Evolutionary conservation across 2,329 filamentous ascomycete species (phyloP).

Genomic region (Lachnellula subtilissima): DNA sequence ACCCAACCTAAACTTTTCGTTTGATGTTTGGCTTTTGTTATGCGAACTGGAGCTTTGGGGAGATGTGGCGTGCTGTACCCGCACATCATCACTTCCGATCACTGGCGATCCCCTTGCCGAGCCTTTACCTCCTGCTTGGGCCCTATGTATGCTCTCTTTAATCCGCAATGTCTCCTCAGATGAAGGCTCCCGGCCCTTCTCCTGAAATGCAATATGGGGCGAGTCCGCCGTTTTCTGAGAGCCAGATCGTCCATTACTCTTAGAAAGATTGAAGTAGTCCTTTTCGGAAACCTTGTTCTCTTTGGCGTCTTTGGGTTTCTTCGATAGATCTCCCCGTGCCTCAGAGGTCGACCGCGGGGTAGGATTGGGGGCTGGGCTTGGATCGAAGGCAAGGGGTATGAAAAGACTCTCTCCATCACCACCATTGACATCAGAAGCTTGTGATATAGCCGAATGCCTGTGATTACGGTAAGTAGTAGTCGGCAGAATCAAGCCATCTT

Average conservation of each 20-base stretch:
- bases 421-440: conserved; percentile 39
- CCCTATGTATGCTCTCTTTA: conserved; percentile 43
- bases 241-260: conserved; percentile 32
- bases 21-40: conserved; percentile 32
- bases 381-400: conserved; percentile 71
- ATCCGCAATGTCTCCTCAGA: conserved; percentile 51
- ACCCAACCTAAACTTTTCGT: conserved; percentile 70
- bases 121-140: conserved; percentile 23
- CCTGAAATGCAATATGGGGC: conserved; percentile 89
- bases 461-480: conserved; percentile 74
- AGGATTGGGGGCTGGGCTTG: conserved; percentile 50
- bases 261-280: conserved; percentile 54
- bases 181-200: conserved; percentile 66
- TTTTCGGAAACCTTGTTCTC: conserved; percentile 35
- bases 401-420: conserved; percentile 55
- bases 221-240: conserved; percentile 44
- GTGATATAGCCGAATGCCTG: conserved; percentile 66
- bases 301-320: conserved; percentile 32
- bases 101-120: conserved; percentile 23
- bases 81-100: conserved; percentile 25
- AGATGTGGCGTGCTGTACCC: conserved; percentile 27
- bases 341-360: conserved; percentile 53
- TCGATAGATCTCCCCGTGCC: conserved; percentile 39
- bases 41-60: conserved; percentile 25
- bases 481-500: conserved; percentile 65